Evolutionary conservation across 495 filamentous ascomycete species (phyloP).

Genomic region (Aspergillus biplanus): DNA sequence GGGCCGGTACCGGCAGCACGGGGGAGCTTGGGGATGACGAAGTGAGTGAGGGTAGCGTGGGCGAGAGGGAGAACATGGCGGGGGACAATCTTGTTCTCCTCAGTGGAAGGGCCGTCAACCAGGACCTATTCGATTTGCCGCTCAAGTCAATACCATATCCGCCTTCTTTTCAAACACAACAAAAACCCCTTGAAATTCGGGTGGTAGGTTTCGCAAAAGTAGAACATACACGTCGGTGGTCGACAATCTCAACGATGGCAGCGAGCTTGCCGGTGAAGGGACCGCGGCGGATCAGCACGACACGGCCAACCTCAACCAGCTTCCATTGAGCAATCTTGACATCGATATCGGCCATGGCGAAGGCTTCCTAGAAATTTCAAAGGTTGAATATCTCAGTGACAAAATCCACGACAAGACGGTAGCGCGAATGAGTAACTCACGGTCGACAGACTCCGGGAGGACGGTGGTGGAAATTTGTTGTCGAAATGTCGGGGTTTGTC

Average conservation of each 20-base stretch:
- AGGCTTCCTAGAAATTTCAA: conserved; percentile 32
- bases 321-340: conserved; percentile 82
- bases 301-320: conserved; percentile 94
- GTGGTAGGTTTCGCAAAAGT: conserved; percentile 18
- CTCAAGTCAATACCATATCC: conserved; percentile 42
- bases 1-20: conserved; percentile 80
- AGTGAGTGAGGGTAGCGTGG: conserved; percentile 83
- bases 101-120: conserved; percentile 86
- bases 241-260: conserved; percentile 96
- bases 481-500: conserved; percentile 52
- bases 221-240: conserved; percentile 98
- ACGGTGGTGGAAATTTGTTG: conserved; percentile 49
- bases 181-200: conserved; percentile 8
- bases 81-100: conserved; percentile 73
- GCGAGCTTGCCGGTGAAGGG: conserved; percentile 84
- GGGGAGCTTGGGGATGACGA: conserved; percentile 86
- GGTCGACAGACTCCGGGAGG: conserved; percentile 50
- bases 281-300: conserved; percentile 80
- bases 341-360: conserved; percentile 68
- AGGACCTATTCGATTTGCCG: conserved; percentile 67
- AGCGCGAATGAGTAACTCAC: conserved; percentile 41
- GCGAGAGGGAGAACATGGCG: conserved; percentile 81
- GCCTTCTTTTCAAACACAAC: background rate
- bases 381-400: conserved; percentile 27
- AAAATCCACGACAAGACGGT: conserved; percentile 12